Conservation (phyloP, 2,329 filamentous ascomycete species). For the Talaromyces pinophilus region DNA sequence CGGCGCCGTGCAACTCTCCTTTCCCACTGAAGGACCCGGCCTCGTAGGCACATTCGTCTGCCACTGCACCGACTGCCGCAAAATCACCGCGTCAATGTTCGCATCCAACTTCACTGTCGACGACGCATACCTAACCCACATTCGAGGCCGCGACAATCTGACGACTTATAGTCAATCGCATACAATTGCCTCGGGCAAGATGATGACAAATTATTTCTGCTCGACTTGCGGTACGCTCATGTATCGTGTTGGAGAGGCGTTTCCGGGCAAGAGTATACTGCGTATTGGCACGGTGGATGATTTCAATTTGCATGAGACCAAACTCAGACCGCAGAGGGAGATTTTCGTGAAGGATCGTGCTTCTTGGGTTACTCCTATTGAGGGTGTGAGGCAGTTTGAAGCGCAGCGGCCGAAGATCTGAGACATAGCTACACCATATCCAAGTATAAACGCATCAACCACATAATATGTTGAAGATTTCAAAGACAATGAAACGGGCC, state of each 20-base stretch:
- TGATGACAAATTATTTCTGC: constrained; percentile 66
- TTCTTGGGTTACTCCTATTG: constrained; percentile 16
- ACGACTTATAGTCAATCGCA: constrained; percentile 48
- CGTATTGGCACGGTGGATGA: constrained; percentile 65
- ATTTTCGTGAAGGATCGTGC: constrained; percentile 56
- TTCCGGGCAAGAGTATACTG: constrained; percentile 52
- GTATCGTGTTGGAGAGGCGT: constrained; percentile 54
- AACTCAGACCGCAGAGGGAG: constrained; percentile 57
- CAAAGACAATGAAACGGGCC: no score
- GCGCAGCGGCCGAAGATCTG: background rate
- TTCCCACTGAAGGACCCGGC: constrained; percentile 12
- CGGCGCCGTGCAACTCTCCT: constrained; percentile 19
- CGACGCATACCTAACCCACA: constrained; percentile 49
- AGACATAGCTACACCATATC: background rate
- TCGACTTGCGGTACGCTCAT: constrained; percentile 61
- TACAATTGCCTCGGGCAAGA: constrained; percentile 51
- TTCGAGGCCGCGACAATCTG: constrained; percentile 56
- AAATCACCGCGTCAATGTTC: constrained; percentile 65
- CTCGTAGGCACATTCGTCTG: constrained; percentile 58
- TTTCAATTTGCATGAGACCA: constrained; percentile 58
- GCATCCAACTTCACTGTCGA: constrained; percentile 59
- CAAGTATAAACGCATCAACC: background rate
- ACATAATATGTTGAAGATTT: no score
- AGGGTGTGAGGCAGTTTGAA: constrained; percentile 6
- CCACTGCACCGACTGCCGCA: constrained; percentile 63